phyloP scores from a whole-genome alignment of 2,329 filamentous ascomycete genomes.

The Colletotrichum musicola region DNA sequence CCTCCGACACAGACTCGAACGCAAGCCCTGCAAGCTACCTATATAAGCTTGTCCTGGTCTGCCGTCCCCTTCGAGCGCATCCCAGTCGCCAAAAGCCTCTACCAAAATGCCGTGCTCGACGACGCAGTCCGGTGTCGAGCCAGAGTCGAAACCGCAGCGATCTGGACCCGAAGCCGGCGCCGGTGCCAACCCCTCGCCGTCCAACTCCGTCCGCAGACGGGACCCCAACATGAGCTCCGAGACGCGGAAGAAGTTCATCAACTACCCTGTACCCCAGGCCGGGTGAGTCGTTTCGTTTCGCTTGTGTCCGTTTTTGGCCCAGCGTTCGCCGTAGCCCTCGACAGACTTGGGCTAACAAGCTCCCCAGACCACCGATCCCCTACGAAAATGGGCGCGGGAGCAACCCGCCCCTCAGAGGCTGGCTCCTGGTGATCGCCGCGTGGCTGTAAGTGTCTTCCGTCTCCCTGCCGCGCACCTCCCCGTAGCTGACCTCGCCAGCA shows the following conservation, averaged over 20 bases:
- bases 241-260: conserved; percentile 45
- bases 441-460: conserved; percentile 60
- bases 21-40: conserved; percentile 1
- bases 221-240: conserved; percentile 34
- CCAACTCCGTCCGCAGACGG: conserved; percentile 9
- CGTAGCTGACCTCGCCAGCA: conserved; percentile 49
- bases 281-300: conserved; percentile 45
- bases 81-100: background rate
- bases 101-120: conserved; percentile 19
- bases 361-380: conserved; percentile 51
- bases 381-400: conserved; percentile 61
- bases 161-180: background rate
- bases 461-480: background rate
- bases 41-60: conserved; percentile 35
- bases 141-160: conserved; percentile 9
- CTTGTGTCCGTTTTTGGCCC: background rate
- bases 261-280: conserved; percentile 52
- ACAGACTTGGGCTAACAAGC: conserved; percentile 14
- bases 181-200: background rate
- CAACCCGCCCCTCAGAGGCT: conserved; percentile 71
- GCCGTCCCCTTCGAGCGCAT: background rate
- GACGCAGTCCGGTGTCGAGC: conserved; percentile 1
- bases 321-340: background rate
- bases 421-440: conserved; percentile 64
- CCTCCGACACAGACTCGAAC: conserved; percentile 25